These are phyloP conservation scores for Porcisia deanei DNA, from an alignment of 208 protist species.

Conservation along the genomic window DNA sequence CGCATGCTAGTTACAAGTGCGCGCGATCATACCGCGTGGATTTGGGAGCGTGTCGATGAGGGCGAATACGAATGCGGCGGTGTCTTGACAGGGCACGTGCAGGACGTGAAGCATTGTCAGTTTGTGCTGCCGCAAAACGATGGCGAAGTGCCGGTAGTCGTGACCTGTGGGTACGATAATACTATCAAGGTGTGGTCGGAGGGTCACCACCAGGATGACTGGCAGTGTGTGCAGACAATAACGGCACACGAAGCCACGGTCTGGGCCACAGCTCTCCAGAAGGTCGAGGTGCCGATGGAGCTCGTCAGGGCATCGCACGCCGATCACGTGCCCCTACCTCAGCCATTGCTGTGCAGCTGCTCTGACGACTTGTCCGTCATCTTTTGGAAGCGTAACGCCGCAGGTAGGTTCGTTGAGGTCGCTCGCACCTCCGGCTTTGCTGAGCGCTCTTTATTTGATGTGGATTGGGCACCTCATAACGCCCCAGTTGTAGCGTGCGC, in stretches of 20 bases:
- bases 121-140: constrained; percentile 64
- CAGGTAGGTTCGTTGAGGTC: constrained; percentile 41
- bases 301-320: constrained; percentile 29
- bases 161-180: constrained; percentile 89
- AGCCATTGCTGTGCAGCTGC: constrained; percentile 72
- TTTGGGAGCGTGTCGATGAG: constrained; percentile 89
- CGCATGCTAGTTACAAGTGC: constrained; percentile 86
- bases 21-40: constrained; percentile 90
- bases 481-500: constrained; percentile 65
- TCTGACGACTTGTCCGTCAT: constrained; percentile 71
- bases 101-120: constrained; percentile 91
- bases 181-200: constrained; percentile 69
- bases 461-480: constrained; percentile 67
- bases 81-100: constrained; percentile 87
- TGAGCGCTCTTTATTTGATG: constrained; percentile 72
- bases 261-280: constrained; percentile 79
- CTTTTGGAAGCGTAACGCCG: constrained; percentile 60
- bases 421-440: constrained; percentile 47
- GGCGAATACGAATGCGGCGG: constrained; percentile 90
- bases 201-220: constrained; percentile 87
- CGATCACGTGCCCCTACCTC: constrained; percentile 17
- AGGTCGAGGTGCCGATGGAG: constrained; percentile 48
- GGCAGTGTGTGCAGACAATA: constrained; percentile 82
- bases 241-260: constrained; percentile 81
- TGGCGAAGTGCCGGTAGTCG: constrained; percentile 61